phyloP scores from a whole-genome alignment of 495 filamentous ascomycete species.

The Penicillium bialowiezense region DNA sequence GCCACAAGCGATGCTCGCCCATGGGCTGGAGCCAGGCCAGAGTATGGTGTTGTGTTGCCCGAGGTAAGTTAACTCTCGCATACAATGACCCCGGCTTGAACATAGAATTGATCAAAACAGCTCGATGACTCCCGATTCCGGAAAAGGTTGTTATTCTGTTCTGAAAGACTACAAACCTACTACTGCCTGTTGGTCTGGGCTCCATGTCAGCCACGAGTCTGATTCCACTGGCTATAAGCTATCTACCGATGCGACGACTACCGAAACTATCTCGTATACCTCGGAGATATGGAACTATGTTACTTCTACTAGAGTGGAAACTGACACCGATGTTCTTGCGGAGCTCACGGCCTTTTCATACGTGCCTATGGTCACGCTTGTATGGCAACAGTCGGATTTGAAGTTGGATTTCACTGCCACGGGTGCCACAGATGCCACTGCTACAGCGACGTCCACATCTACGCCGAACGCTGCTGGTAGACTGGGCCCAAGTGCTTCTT shows the following conservation, averaged over 20 bases:
- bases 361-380: constrained; percentile 7
- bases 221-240: no score
- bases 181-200: neutral
- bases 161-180: neutral
- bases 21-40: neutral
- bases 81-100: no score
- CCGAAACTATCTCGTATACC: neutral
- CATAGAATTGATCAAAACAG: neutral
- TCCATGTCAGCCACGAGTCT: no score
- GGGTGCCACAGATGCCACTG: neutral
- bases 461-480: constrained; percentile 13
- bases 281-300: neutral
- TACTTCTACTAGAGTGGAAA: no score
- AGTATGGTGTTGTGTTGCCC: neutral
- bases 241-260: neutral
- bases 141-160: neutral
- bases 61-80: neutral
- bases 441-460: neutral
- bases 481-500: neutral
- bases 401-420: neutral
- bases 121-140: neutral
- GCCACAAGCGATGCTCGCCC: neutral
- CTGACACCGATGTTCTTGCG: no score
- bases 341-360: constrained; percentile 1
- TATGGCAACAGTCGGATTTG: constrained; percentile 9